Evolutionary conservation across 164 flowering plant genomes (phyloP).

Genomic region (Nymphaea thermarum): DNA sequence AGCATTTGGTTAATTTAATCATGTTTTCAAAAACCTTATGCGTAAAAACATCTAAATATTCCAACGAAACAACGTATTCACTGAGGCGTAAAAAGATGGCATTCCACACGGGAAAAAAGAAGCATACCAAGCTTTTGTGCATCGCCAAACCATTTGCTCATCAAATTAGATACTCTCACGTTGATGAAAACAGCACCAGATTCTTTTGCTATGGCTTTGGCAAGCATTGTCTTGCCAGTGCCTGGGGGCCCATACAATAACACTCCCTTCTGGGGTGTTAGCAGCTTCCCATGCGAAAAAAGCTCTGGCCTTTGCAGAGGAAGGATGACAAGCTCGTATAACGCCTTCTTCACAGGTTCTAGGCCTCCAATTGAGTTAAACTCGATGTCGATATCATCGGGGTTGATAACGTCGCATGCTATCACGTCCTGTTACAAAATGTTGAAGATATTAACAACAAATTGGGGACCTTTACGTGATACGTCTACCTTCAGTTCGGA

Average conservation of each 20-base stretch:
- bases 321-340: slow-evolving; percentile 58
- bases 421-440: slow-evolving; percentile 41
- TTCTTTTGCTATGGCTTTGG: slow-evolving; percentile 74
- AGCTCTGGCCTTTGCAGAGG: slow-evolving; percentile 56
- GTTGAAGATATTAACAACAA: not conserved
- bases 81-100: no score
- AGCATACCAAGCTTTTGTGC: slow-evolving; percentile 56
- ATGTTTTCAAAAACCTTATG: no score
- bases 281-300: slow-evolving; percentile 57
- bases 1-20: no score
- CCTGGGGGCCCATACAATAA: slow-evolving; percentile 72
- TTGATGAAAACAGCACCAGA: slow-evolving; percentile 72
- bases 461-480: not conserved
- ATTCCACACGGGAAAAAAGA: no score
- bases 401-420: slow-evolving; percentile 63
- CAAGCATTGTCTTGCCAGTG: slow-evolving; percentile 76
- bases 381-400: slow-evolving; percentile 52
- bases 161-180: slow-evolving; percentile 52
- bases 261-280: slow-evolving; percentile 61
- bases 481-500: no score
- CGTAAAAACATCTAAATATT: no score
- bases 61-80: no score
- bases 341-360: slow-evolving; percentile 43
- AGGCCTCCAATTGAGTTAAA: slow-evolving; percentile 62
- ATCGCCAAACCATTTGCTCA: slow-evolving; percentile 87